Percentiles rank a stretch among this genome's conserved stretches.
Conservation (phyloP, 2,329 filamentous ascomycete genomes). For the Aspergillus udagawae region DNA sequence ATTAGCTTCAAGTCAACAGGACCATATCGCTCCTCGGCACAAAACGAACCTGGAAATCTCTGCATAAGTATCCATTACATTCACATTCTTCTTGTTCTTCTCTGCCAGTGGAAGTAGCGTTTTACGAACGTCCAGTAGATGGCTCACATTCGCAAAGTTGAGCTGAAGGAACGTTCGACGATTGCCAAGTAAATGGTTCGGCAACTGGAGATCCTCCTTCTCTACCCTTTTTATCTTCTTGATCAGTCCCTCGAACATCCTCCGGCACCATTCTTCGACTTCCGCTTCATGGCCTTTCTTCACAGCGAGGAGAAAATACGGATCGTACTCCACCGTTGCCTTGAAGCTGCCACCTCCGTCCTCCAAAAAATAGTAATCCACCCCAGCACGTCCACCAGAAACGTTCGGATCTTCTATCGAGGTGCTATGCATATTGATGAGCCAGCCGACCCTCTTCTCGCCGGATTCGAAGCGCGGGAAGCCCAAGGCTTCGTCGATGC, state of each 20-base stretch:
- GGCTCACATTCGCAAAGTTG: constrained; percentile 79
- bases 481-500: constrained; percentile 92
- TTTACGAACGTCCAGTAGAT: constrained; percentile 78
- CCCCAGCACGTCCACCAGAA: constrained; percentile 77
- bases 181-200: constrained; percentile 92
- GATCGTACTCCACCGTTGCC: constrained; percentile 91
- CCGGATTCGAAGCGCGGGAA: constrained; percentile 89
- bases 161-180: constrained; percentile 82
- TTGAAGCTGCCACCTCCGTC: constrained; percentile 90
- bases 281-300: constrained; percentile 85
- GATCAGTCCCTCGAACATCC: constrained; percentile 74
- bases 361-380: constrained; percentile 97
- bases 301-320: constrained; percentile 90
- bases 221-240: constrained; percentile 74
- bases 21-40: constrained; percentile 1
- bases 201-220: constrained; percentile 91
- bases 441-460: constrained; percentile 81
- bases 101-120: constrained; percentile 87
- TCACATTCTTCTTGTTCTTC: constrained; percentile 94
- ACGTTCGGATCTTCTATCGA: constrained; percentile 78
- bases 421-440: constrained; percentile 92
- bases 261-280: constrained; percentile 90
- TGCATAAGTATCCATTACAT: constrained; percentile 96
- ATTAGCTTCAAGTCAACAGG: constrained; percentile 15
- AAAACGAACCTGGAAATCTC: constrained; percentile 75